Evolutionary conservation across 192 early-diverging fungal species (phyloP).

Genomic region (Lobulomyces angularis): DNA sequence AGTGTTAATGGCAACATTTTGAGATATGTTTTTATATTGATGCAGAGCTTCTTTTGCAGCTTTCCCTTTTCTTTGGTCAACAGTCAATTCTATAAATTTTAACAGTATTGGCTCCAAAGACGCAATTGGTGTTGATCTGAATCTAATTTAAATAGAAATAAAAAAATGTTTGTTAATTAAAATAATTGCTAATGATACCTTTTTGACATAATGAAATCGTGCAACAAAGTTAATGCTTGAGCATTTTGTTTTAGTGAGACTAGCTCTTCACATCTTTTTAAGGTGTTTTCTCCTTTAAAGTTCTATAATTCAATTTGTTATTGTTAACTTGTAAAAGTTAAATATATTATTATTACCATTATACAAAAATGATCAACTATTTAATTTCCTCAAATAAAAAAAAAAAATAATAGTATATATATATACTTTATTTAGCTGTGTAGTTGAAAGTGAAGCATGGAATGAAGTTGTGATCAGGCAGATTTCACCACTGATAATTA

Average conservation of each 20-base stretch:
- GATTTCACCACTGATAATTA: constrained; percentile 16
- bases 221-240: constrained; percentile 73
- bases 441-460: constrained; percentile 18
- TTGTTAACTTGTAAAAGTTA: too few species aligned
- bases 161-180: too few species aligned
- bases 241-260: constrained; percentile 74
- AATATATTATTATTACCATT: too few species aligned
- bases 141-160: too few species aligned
- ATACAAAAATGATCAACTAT: too few species aligned
- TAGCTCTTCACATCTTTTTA: constrained; percentile 43
- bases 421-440: too few species aligned
- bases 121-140: constrained; percentile 63
- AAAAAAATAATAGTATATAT: too few species aligned
- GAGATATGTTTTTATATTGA: constrained; percentile 97
- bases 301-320: too few species aligned
- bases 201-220: constrained; percentile 86
- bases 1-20: constrained; percentile 81
- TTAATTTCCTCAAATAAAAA: not conserved
- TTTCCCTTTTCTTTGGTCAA: constrained; percentile 78
- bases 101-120: constrained; percentile 86
- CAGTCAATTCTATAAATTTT: constrained; percentile 84
- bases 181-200: too few species aligned
- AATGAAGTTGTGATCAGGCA: constrained; percentile 16
- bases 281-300: not conserved
- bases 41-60: constrained; percentile 88